Base-by-base conservation (phyloP, 2,329 filamentous ascomycete species). In the Aspergillus terreus region DNA sequence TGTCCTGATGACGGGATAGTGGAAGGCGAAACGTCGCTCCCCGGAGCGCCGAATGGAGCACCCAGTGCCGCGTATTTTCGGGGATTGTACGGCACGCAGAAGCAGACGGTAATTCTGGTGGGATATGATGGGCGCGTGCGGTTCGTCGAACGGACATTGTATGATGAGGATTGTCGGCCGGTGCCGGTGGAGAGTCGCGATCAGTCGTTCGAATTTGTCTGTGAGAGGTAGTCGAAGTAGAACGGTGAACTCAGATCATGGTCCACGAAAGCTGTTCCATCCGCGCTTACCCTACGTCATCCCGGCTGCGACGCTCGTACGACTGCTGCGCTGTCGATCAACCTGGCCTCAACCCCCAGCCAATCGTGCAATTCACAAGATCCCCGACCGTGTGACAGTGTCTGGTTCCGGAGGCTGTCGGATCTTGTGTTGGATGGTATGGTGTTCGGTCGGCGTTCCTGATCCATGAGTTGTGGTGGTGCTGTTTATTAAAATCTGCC, bases 41-140 rank as follows among this genome's bases (percentile, higher is more conserved):
- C 17, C 23, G 11, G 11, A 40, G 55, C 30, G 47, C 58, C 11
- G 14, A 44, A 32, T 35, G 47, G 27, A 52, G 19, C 40, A 2
- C 47, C 47, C 47, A 49, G 59, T 3, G 51, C 58, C 61, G 56
- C 69, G 59, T 64, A 77, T 63, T 55, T 66, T 47, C 71, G 67
- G 49, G 78, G 78, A 0, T 65, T 76, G 7, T 85, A 86, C 61
- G 82, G 82, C 0, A 86, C 82, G 4, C 80, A 82, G 62, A 83
- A 82, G 66, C 82, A 85, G 63, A 82, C 79, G 2, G 70, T 85
- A 3, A 69, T 85, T 2, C 64, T 86, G 14, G 79, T 83, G 6
- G 71, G 78, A 57, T 67, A 70, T 41, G 58, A 75, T 10, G 80
- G 80, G 0, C 72, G 74, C 46, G 75, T 82, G 19, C 79, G 75